Evolutionary conservation across 805 yeast genomes (phyloP), one percentile per base, ranked within the genome.

Genomic region (Isabelozyma pseudorhagii): DNA sequence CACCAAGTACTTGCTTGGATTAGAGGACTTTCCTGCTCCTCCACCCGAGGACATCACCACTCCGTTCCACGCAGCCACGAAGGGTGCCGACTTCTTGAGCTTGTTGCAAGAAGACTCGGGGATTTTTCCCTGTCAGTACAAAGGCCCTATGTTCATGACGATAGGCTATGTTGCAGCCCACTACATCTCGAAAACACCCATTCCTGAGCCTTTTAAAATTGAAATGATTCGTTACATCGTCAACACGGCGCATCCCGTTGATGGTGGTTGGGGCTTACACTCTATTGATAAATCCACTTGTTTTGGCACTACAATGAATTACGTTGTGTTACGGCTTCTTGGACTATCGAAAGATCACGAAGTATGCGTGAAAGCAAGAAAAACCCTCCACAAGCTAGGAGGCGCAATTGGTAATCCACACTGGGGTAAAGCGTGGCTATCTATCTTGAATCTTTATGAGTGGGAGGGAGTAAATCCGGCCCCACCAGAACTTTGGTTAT

Each of bases 201-300:
- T 94, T 38, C 85, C 92, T 0, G 84, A 82, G 29, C 84, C 80
- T 38, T 81, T 78, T 58, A 74, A 74, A 54, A 68, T 70, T 11
- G 99, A 94, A 67, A 68, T 94, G 61, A 82, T 87, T 27, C 77
- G 99, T 51, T 94, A 92, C 62, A 69, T 94, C 14, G 89, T 90
- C n/a, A 94, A 94, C 64, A 80, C 89, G 0, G 85, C 97, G 0
- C 97, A 94, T 64, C 97, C 97, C 0, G 97, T 92, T 0, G 99
- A 94, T 67, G 99, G 99, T n/a, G 99, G 99, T 2, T 94, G 99
- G 99, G 99, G 99, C 0, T 74, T 94, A 38, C 97, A 94, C 64
- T 82, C 91, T 4, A 84, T 82, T 46, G 99, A 94, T 64, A 94
- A 93, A 64, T 84, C 94, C 8, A 94, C 99, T 0, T 94, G 94